phyloP scores from a whole-genome alignment of 495 filamentous ascomycete species.

The Bacidia rubella region DNA sequence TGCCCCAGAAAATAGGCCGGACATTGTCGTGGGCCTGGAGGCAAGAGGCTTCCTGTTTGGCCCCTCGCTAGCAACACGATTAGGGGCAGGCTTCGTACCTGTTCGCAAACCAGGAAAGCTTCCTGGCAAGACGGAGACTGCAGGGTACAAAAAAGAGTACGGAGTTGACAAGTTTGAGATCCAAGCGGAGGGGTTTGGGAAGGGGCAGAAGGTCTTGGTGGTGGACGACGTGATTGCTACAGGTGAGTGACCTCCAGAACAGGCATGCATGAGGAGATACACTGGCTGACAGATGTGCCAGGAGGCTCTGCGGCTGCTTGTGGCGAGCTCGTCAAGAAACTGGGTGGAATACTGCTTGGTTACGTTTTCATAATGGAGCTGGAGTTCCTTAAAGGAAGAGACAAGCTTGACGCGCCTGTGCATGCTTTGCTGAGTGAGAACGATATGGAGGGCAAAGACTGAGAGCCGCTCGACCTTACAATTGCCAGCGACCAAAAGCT shows the following conservation, averaged over 20 bases:
- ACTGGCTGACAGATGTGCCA: conserved; percentile 25
- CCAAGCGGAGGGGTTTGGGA: conserved; percentile 70
- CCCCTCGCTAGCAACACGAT: conserved; percentile 69
- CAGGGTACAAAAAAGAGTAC: conserved; percentile 88
- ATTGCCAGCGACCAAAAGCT: no score
- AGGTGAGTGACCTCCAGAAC: conserved; percentile 39
- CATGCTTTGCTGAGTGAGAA: conserved; percentile 53
- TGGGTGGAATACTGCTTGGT: conserved; percentile 71
- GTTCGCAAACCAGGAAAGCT: conserved; percentile 95
- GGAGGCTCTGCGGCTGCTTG: conserved; percentile 86
- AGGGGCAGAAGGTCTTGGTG: conserved; percentile 78
- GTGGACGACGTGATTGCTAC: conserved; percentile 98
- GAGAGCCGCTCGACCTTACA: no score
- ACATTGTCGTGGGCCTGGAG: conserved; percentile 88
- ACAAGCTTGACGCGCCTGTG: conserved; percentile 75
- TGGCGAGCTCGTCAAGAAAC: conserved; percentile 68
- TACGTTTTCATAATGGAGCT: conserved; percentile 96
- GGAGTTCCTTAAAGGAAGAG: conserved; percentile 81
- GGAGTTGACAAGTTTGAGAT: conserved; percentile 95
- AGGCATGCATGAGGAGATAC: background rate
- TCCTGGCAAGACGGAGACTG: conserved; percentile 73
- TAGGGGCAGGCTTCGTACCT: conserved; percentile 84
- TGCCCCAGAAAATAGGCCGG: conserved; percentile 43
- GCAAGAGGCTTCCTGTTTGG: conserved; percentile 94
- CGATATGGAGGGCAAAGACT: background rate